Conservation (phyloP, 2,329 filamentous ascomycete genomes). For the Colletotrichum cereale region DNA sequence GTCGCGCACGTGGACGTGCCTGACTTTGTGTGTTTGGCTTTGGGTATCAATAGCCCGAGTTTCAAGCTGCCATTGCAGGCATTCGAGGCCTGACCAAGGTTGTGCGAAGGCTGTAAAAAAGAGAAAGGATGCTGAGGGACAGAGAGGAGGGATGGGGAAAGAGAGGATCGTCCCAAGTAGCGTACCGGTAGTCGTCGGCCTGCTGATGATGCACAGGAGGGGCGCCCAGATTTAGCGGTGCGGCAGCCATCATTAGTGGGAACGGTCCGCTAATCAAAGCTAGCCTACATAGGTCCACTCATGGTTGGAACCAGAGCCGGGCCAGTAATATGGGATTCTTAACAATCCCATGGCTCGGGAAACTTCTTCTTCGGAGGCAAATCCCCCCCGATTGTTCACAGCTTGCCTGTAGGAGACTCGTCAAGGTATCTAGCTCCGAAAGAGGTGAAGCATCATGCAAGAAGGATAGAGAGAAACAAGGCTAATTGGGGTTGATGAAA, state of each 20-base stretch:
- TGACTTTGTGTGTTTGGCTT: background rate
- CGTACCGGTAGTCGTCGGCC: background rate
- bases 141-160: constrained; percentile 1
- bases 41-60: background rate
- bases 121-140: background rate
- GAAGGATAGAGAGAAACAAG: background rate
- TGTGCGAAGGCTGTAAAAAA: background rate
- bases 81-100: background rate
- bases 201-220: constrained; percentile 23
- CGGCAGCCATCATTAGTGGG: constrained; percentile 34
- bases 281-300: constrained; percentile 16
- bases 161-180: constrained; percentile 19
- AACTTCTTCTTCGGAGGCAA: background rate
- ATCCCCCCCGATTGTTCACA: background rate
- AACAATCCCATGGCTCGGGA: constrained; percentile 24
- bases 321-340: constrained; percentile 26
- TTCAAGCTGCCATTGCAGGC: constrained; percentile 19
- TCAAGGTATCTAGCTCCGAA: background rate
- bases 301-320: constrained; percentile 13
- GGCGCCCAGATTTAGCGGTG: constrained; percentile 31
- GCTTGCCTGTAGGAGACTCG: background rate
- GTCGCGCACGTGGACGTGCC: background rate
- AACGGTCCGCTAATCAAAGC: constrained; percentile 27
- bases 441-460: background rate
- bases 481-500: too few relatives aligned